phyloP scores from a whole-genome alignment of 352 stramenopile species.

The Pythium myriotylum region DNA sequence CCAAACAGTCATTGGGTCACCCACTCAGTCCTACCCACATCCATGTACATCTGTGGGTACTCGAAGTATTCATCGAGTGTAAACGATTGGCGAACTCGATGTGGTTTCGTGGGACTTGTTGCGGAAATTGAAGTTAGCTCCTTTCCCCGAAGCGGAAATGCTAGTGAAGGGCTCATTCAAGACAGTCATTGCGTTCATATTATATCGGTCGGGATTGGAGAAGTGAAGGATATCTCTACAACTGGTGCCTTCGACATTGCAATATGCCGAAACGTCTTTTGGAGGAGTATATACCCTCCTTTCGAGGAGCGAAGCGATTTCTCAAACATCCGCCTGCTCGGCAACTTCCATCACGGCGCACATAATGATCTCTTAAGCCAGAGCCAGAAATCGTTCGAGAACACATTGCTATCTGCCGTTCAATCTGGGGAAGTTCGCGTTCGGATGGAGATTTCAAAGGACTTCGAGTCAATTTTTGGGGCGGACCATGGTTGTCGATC shows the following conservation, averaged over 20 bases:
- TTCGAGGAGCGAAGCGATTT: neutral
- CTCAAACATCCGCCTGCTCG: conserved; percentile 40
- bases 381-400: conserved; percentile 57
- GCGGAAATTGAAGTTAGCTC: conserved; percentile 20
- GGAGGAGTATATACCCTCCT: conserved; percentile 20
- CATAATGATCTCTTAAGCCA: conserved; percentile 45
- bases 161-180: neutral
- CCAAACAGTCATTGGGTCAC: conserved; percentile 2
- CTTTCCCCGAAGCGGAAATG: neutral
- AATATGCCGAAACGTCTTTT: conserved; percentile 60
- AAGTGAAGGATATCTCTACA: conserved; percentile 12
- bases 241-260: conserved; percentile 35
- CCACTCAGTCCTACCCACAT: conserved; percentile 23
- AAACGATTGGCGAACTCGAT: conserved; percentile 47
- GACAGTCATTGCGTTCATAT: neutral
- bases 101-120: conserved; percentile 61
- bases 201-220: neutral
- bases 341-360: conserved; percentile 63
- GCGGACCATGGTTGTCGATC: conserved; percentile 55
- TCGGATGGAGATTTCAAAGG: conserved; percentile 36
- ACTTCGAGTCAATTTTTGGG: conserved; percentile 40
- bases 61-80: conserved; percentile 51
- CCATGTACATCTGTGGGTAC: conserved; percentile 57
- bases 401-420: conserved; percentile 51
- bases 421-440: conserved; percentile 56